These are phyloP conservation scores for Alternaria incomplexa DNA, from an alignment of 2,329 filamentous ascomycete species.

Conservation along the genomic window DNA sequence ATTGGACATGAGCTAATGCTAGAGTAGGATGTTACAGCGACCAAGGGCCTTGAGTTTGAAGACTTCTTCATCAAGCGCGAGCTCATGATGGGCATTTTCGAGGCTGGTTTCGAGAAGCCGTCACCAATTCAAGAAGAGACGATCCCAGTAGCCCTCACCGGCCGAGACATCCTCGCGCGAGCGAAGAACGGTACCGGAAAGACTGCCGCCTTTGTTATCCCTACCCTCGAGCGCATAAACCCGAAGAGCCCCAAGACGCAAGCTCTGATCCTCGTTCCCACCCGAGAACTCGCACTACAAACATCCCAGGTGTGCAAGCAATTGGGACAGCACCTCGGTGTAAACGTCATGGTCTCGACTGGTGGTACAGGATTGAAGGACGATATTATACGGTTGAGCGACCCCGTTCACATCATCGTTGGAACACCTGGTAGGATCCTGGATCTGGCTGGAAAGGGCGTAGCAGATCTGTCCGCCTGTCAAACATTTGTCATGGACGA, in stretches of 20 bases:
- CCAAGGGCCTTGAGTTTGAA: slow-evolving; percentile 96
- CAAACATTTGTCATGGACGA: slow-evolving; percentile 99
- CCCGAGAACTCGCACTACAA: slow-evolving; percentile 94
- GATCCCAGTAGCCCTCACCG: slow-evolving; percentile 93
- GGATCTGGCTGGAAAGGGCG: slow-evolving; percentile 93
- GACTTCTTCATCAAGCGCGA: slow-evolving; percentile 95
- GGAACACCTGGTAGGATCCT: slow-evolving; percentile 96
- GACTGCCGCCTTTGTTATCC: slow-evolving; percentile 97
- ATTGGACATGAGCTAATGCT: slow-evolving; percentile 10
- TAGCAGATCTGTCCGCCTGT: slow-evolving; percentile 94
- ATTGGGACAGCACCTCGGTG: slow-evolving; percentile 91
- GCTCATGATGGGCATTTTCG: slow-evolving; percentile 98
- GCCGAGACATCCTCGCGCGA: slow-evolving; percentile 91
- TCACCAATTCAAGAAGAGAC: slow-evolving; percentile 99
- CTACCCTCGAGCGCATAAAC: slow-evolving; percentile 93
- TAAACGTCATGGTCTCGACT: slow-evolving; percentile 99
- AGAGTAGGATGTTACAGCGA: slow-evolving; percentile 90
- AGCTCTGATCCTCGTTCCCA: slow-evolving; percentile 94
- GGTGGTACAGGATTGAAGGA: slow-evolving; percentile 94
- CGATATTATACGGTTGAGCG: slow-evolving; percentile 93
- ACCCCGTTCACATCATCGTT: slow-evolving; percentile 96
- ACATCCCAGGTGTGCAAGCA: slow-evolving; percentile 99
- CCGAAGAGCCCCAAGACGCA: slow-evolving; percentile 96
- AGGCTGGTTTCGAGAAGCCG: slow-evolving; percentile 97
- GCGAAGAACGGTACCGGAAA: slow-evolving; percentile 99